Evolutionary conservation across 1,139 yeast genomes (phyloP).

Genomic region (Suhomyces guaymorum): DNA sequence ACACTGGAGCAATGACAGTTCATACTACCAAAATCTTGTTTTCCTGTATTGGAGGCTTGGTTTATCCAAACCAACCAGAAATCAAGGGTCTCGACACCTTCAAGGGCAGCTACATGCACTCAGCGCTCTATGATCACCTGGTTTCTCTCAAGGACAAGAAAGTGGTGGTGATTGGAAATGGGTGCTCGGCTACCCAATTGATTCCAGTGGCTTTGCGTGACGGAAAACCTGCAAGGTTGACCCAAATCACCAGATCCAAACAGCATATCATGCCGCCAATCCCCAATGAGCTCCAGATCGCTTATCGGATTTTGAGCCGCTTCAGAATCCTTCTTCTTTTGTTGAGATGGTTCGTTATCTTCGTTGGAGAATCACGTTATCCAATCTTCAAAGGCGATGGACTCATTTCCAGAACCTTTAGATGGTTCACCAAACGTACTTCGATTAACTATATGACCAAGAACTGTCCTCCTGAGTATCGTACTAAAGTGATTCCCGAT

Average conservation of each 20-base stretch:
- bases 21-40: constrained; percentile 34
- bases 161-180: constrained; percentile 28
- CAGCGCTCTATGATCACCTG: constrained; percentile 48
- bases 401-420: constrained; percentile 25
- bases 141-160: constrained; percentile 31
- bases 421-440: constrained; percentile 25
- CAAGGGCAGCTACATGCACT: constrained; percentile 49
- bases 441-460: constrained; percentile 32
- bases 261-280: constrained; percentile 46
- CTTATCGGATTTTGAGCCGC: constrained; percentile 30
- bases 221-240: constrained; percentile 29
- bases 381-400: constrained; percentile 41
- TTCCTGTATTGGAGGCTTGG: constrained; percentile 43
- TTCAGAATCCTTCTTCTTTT: constrained; percentile 29
- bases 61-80: constrained; percentile 32
- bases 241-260: constrained; percentile 39
- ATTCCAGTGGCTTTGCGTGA: constrained; percentile 31
- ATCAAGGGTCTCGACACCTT: constrained; percentile 43
- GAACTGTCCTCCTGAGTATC: constrained; percentile 37
- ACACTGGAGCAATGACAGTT: constrained; percentile 29
- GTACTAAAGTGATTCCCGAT: constrained; percentile 35
- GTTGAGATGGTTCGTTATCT: constrained; percentile 31
- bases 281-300: constrained; percentile 22
- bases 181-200: constrained; percentile 27
- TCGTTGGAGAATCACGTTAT: constrained; percentile 35